Evolutionary conservation across 371 early-diverging fungal genomes (phyloP), one percentile per base, ranked within the genome.

Genomic region (Rhizopus delemar): DNA sequence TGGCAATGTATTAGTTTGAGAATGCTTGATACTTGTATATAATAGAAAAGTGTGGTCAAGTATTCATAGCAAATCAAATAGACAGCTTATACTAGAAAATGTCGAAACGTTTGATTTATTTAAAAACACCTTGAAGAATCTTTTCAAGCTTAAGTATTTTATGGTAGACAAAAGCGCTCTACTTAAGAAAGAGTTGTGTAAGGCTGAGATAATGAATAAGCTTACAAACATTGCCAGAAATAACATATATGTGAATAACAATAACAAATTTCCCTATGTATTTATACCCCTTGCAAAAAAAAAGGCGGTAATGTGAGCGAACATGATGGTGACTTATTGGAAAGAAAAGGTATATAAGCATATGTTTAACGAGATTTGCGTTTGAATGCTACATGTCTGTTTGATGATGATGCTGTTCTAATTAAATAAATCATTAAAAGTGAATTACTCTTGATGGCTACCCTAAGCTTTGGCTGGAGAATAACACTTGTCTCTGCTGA

Each of bases 81-180:
- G 50, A 58, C 51, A 58, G 50, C 51, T 58, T 57, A 57, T 57
- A 57, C 58, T 51, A 57, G 58, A 57, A 57, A 57, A 57, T 57
- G 31, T 51, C 58, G 51, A 57, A 57, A 57, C 58, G 51, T 50
- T 57, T 57, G 51, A 32, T 58, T 58, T 58, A 58, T 33, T 58
- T 57, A 58, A 58, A 58, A 51, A 58, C 51, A 51, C 51, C 51
- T 51, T 58, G 16, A 39, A 58, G 51, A 58, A 51, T 41, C 58
- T 58, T n/a, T 59, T 52, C 52, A 52, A 59, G 59, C 53, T 59
- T 36, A 59, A 59, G 53, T 52, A 52, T 43, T 59, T 59, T 35
- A 41, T 59, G 53, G 52, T 39, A 59, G 46, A 59, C 52, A 52
- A 36, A 52, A 59, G 59, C 45, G 46, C 53, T 52, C 59, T 59